These are phyloP conservation scores for Hirsutella rhossiliensis DNA, from an alignment of 2,329 filamentous ascomycete genomes.

Conservation along the genomic window DNA sequence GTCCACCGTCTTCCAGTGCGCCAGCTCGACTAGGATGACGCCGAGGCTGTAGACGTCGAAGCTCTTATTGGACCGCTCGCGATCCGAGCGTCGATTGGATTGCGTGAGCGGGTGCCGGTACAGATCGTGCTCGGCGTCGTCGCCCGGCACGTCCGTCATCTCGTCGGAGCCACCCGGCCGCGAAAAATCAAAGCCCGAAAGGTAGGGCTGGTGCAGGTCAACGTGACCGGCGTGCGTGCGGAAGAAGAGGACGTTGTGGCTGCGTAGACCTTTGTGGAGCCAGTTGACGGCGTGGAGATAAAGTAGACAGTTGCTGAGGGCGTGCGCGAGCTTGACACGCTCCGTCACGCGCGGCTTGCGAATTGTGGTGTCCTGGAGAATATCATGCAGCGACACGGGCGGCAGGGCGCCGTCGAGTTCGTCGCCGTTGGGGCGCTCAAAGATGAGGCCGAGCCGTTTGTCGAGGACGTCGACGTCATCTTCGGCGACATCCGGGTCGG, in stretches of 20 bases:
- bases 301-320: constrained; percentile 38
- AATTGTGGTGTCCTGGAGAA: constrained; percentile 23
- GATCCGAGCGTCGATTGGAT: constrained; percentile 17
- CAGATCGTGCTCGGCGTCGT: constrained; percentile 31
- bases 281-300: constrained; percentile 44
- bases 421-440: constrained; percentile 31
- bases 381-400: constrained; percentile 33
- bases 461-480: constrained; percentile 29
- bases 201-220: constrained; percentile 27
- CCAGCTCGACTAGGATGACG: constrained; percentile 39
- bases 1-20: constrained; percentile 37
- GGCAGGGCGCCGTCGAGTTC: constrained; percentile 20
- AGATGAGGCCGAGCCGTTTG: constrained; percentile 39
- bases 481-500: constrained; percentile 15
- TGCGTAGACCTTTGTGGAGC: constrained; percentile 46
- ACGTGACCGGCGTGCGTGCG: constrained; percentile 15
- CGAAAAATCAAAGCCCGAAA: constrained; percentile 43
- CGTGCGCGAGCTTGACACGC: constrained; percentile 36
- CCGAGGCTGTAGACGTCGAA: constrained; percentile 42
- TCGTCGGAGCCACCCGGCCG: constrained; percentile 37
- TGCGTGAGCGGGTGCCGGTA: constrained; percentile 37
- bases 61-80: constrained; percentile 30
- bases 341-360: constrained; percentile 37
- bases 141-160: constrained; percentile 34
- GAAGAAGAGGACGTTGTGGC: constrained; percentile 42